Evolutionary conservation across 2,329 filamentous ascomycete species (phyloP).

Genomic region (Fusarium hainanense): DNA sequence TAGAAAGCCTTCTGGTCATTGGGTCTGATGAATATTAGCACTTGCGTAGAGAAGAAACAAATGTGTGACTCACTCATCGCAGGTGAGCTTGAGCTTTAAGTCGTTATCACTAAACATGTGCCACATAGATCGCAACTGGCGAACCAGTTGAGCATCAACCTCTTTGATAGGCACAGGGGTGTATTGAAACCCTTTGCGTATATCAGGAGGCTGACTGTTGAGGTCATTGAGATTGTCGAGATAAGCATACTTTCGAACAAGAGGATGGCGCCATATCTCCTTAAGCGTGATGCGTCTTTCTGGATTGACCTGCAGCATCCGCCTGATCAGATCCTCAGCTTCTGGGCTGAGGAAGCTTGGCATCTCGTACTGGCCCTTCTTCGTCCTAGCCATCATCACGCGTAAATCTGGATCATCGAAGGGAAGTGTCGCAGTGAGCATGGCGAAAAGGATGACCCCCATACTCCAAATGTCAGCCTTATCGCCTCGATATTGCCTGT

Average conservation of each 20-base stretch:
- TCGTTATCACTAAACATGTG: conserved; percentile 82
- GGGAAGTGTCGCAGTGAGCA: conserved; percentile 84
- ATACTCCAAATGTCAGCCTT: conserved; percentile 95
- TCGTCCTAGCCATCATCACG: conserved; percentile 70
- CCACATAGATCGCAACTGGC: conserved; percentile 91
- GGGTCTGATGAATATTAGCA: conserved; percentile 61
- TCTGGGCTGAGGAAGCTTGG: conserved; percentile 72
- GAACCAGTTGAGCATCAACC: conserved; percentile 83
- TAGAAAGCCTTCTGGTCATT: conserved; percentile 98
- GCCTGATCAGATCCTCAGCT: conserved; percentile 79
- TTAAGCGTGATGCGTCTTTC: conserved; percentile 81
- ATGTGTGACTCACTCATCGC: conserved; percentile 66
- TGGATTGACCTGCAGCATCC: conserved; percentile 83
- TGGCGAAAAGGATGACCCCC: conserved; percentile 88
- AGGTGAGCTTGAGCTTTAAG: conserved; percentile 75
- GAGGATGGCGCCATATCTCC: conserved; percentile 86
- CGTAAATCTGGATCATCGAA: conserved; percentile 77
- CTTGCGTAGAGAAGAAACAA: background rate
- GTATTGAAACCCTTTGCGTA: conserved; percentile 71
- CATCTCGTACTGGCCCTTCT: conserved; percentile 70
- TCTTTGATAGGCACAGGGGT: conserved; percentile 70
- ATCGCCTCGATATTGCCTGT: conserved; percentile 81
- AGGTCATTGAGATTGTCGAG: conserved; percentile 73
- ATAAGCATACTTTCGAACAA: conserved; percentile 86
- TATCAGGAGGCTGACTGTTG: conserved; percentile 64